Conservation (phyloP, 345 rosid genomes). For the Passiflora organensis region DNA sequence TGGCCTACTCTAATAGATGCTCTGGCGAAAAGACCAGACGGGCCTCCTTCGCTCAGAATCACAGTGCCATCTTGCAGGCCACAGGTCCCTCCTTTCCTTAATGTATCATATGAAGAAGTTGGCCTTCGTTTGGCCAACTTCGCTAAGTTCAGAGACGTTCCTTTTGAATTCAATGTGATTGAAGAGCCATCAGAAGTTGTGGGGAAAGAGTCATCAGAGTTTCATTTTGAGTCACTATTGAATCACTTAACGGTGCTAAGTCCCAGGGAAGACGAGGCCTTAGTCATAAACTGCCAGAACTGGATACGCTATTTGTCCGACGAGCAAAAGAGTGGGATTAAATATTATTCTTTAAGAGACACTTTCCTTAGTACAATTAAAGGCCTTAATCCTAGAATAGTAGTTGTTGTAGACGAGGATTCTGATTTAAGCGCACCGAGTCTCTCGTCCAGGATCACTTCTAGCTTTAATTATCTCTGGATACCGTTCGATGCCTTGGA, state of each 20-base stretch:
- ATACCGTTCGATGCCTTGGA: slow-evolving; percentile 69
- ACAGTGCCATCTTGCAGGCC: slow-evolving; percentile 53
- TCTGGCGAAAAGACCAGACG: slow-evolving; percentile 55
- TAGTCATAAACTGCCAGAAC: slow-evolving; percentile 61
- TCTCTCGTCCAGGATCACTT: slow-evolving; percentile 43
- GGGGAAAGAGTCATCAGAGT: slow-evolving; percentile 18
- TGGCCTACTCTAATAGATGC: slow-evolving; percentile 73
- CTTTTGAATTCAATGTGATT: slow-evolving; percentile 47
- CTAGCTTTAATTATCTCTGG: slow-evolving; percentile 68
- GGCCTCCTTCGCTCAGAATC: slow-evolving; percentile 59
- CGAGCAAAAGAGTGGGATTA: slow-evolving; percentile 18
- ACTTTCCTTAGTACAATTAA: slow-evolving; percentile 37
- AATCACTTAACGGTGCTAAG: slow-evolving; percentile 30
- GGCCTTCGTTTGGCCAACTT: slow-evolving; percentile 55
- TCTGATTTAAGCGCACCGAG: slow-evolving; percentile 42
- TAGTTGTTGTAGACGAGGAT: slow-evolving; percentile 56
- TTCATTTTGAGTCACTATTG: slow-evolving; percentile 33
- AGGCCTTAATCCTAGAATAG: slow-evolving; percentile 43
- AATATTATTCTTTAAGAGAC: slow-evolving; percentile 29
- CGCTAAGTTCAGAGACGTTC: slow-evolving; percentile 48
- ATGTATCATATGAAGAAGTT: slow-evolving; percentile 44
- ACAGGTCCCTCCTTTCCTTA: slow-evolving; percentile 52
- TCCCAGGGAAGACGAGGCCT: slow-evolving; percentile 47
- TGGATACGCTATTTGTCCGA: slow-evolving; percentile 58
- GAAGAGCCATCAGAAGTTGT: slow-evolving; percentile 6